Base-by-base conservation (phyloP, 2,329 filamentous ascomycete genomes). In the Fusarium floridanum region DNA sequence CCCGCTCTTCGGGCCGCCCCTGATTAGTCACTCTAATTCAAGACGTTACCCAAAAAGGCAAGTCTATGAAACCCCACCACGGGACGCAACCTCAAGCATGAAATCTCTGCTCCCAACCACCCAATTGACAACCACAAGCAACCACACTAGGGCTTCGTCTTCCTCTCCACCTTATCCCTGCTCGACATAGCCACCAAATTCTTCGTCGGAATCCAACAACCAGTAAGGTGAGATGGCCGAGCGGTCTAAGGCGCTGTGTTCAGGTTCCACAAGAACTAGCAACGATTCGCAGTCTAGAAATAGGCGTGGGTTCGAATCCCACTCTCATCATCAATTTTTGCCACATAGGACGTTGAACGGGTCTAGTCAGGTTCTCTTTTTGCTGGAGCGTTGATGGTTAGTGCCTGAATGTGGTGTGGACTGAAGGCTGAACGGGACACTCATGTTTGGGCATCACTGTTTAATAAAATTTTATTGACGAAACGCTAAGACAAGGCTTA, bases 241-340 rank as follows among this genome's bases (percentile, higher is more conserved):
- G 61, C 61, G 61, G 61, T 63, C 61, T 63, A 63, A 63, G 61
- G 61, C 61, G 61, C 61, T 63, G 61, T 63, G 61, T 63, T 63
- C 61, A 63, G 61, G 61, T 63, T 63, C n/a, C 2, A 63, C 20
- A 27, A 9, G 24, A 63, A 63, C 61, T n/a, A 63, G 61, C 9
- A 63, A 63, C 61, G 45, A 63, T 63, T 63, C 61, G 61, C 61
- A 63, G 61, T 63, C 61, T 63, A 34, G 61, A 14, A 63, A 63
- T 34, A 36, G 61, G 61, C 61, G 39, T 63, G 61, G 61, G 61
- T 63, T 63, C 61, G 61, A 63, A 63, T 63, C 61, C 56, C 56
- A 59, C 56, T 59, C 56, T 59, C 56, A 59, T 59, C 56, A 59
- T 27, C 1, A 2, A 1, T 29, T 59, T 24, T 39, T 59, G 48